These are phyloP conservation scores for Daldinia sp. DNA, from an alignment of 2,329 filamentous ascomycete species.

Conservation along the genomic window DNA sequence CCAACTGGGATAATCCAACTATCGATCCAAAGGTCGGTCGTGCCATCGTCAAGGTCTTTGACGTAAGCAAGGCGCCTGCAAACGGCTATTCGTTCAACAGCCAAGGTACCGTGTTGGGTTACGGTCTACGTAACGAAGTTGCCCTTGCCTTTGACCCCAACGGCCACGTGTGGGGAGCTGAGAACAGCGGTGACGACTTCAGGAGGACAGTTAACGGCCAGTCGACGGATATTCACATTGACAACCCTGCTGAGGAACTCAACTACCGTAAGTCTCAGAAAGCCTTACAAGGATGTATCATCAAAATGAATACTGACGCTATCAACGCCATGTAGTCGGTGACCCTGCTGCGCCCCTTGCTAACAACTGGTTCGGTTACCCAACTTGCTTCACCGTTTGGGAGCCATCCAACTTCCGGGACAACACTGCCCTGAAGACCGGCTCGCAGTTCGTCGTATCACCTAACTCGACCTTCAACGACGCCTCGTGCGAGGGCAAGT, in stretches of 20 bases:
- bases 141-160: constrained; percentile 58
- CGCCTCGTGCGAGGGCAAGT: constrained; percentile 44
- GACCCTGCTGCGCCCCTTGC: constrained; percentile 62
- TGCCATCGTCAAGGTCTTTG: constrained; percentile 66
- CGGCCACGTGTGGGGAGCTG: constrained; percentile 62
- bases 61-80: constrained; percentile 44
- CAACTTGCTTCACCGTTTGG: constrained; percentile 58
- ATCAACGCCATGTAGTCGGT: constrained; percentile 55
- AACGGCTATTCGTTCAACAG: constrained; percentile 57
- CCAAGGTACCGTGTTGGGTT: constrained; percentile 56
- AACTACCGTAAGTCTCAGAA: constrained; percentile 62
- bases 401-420: constrained; percentile 58
- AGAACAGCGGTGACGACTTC: constrained; percentile 73
- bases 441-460: constrained; percentile 52
- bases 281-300: background rate
- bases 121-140: constrained; percentile 75
- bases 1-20: constrained; percentile 66
- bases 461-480: constrained; percentile 52
- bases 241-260: constrained; percentile 75
- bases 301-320: constrained; percentile 5
- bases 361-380: constrained; percentile 70
- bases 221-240: constrained; percentile 64
- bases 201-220: constrained; percentile 58
- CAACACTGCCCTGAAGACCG: constrained; percentile 50
- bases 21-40: constrained; percentile 61